Percentiles rank a stretch among this genome's conserved stretches.
Conservation (phyloP, 345 rosid genomes). For the Salix caprea region DNA sequence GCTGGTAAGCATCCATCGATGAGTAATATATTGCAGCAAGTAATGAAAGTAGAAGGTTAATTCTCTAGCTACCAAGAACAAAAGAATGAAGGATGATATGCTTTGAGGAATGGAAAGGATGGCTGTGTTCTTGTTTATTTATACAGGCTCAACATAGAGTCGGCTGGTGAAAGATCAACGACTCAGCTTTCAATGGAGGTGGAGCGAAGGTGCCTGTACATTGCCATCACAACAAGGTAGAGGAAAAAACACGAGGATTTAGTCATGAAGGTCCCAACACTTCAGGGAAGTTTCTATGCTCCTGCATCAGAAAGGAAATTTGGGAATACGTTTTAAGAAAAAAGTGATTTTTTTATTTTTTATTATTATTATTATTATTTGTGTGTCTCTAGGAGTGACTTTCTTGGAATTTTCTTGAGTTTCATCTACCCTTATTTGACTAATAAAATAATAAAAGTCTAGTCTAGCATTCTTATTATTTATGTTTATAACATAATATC, state of each 20-base stretch:
- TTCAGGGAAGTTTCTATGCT: constrained; percentile 16
- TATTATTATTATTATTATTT: background rate
- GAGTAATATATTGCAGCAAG: background rate
- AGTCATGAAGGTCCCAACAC: background rate
- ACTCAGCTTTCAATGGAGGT: constrained; percentile 21
- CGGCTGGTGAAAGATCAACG: background rate
- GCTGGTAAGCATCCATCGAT: constrained; percentile 10
- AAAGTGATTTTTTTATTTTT: background rate
- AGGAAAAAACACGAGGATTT: constrained; percentile 14
- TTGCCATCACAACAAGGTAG: background rate
- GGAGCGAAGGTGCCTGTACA: constrained; percentile 8
- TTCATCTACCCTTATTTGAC: background rate
- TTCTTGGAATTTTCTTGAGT: background rate
- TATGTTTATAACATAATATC: too few relatives aligned
- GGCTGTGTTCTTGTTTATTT: constrained; percentile 10
- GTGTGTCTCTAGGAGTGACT: background rate
- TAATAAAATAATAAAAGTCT: too few relatives aligned
- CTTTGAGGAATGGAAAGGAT: constrained; percentile 3
- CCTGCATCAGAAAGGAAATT: background rate
- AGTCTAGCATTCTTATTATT: too few relatives aligned
- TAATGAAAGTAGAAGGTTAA: background rate
- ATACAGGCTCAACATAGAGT: background rate
- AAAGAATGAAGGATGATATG: constrained; percentile 1
- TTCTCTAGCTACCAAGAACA: background rate
- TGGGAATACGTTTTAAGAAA: background rate